phyloP scores from a whole-genome alignment of 2,329 filamentous ascomycete genomes.

The Fusarium heterosporum region DNA sequence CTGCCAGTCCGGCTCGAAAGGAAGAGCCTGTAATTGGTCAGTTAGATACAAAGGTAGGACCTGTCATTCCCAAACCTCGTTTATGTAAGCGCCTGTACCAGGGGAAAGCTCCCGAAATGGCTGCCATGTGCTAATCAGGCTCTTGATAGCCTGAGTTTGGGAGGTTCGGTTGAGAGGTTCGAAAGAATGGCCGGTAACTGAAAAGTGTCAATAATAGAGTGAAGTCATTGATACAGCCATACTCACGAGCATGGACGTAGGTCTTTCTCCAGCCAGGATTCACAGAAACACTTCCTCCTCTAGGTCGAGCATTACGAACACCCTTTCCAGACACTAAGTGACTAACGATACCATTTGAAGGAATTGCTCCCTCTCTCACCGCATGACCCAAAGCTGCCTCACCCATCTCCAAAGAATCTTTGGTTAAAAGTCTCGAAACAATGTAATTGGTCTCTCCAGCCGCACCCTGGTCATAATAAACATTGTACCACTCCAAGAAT shows the following conservation, averaged over 20 bases:
- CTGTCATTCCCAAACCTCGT: constrained; percentile 53
- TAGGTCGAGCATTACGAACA: constrained; percentile 56
- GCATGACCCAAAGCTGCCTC: constrained; percentile 51
- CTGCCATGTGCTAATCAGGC: constrained; percentile 47
- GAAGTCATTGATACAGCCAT: constrained; percentile 12
- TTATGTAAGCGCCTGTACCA: constrained; percentile 58
- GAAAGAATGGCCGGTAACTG: constrained; percentile 48
- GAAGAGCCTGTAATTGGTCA: constrained; percentile 46
- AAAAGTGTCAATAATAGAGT: neutral
- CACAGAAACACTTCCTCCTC: constrained; percentile 60
- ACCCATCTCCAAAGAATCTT: constrained; percentile 48
- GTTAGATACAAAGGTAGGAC: rapidly evolving
- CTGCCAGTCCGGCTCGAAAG: constrained; percentile 54
- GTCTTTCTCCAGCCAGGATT: constrained; percentile 64
- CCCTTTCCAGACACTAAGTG: constrained; percentile 60
- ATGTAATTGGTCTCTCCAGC: constrained; percentile 54
- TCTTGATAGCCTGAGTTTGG: constrained; percentile 40
- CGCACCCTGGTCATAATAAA: constrained; percentile 51
- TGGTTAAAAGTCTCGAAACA: constrained; percentile 60
- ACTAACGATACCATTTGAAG: constrained; percentile 47
- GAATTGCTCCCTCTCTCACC: constrained; percentile 50
- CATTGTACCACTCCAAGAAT: constrained; percentile 54
- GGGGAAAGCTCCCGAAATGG: constrained; percentile 56
- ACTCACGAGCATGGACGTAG: constrained; percentile 57
- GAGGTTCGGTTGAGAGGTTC: constrained; percentile 51